phyloP scores from a whole-genome alignment of 83 land plant species.

The Picea abies region DNA sequence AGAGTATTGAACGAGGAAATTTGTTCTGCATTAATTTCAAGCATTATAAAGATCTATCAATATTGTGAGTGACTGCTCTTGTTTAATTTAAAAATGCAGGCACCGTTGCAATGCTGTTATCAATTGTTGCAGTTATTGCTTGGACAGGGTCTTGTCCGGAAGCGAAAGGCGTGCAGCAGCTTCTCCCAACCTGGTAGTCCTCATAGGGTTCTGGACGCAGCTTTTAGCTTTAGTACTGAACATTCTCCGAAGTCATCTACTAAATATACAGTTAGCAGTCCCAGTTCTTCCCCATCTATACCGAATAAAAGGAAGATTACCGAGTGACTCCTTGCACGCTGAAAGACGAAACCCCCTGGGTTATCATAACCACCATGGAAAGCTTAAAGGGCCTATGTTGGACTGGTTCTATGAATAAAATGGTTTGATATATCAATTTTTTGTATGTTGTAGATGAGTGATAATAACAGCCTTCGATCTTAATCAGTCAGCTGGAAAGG shows the following conservation, averaged over 20 bases:
- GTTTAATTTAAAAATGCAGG: background rate
- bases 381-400: too few relatives aligned
- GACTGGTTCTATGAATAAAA: too few relatives aligned
- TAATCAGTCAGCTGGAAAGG: too few relatives aligned
- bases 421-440: too few relatives aligned
- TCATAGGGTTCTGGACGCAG: background rate
- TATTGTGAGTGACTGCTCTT: background rate
- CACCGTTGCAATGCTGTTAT: background rate
- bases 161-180: background rate
- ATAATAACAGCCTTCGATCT: too few relatives aligned
- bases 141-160: background rate
- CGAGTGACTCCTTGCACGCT: too few relatives aligned
- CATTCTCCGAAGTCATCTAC: background rate
- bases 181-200: background rate
- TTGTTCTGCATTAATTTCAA: background rate
- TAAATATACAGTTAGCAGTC: background rate
- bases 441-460: too few relatives aligned
- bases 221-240: background rate
- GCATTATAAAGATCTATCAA: background rate
- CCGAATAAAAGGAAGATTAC: background rate
- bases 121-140: background rate
- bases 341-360: too few relatives aligned
- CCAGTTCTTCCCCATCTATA: background rate
- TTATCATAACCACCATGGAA: too few relatives aligned
- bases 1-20: too few relatives aligned